Conservation (phyloP, 129 eudicot genomes). For the Heracleum sosnowskyi region DNA sequence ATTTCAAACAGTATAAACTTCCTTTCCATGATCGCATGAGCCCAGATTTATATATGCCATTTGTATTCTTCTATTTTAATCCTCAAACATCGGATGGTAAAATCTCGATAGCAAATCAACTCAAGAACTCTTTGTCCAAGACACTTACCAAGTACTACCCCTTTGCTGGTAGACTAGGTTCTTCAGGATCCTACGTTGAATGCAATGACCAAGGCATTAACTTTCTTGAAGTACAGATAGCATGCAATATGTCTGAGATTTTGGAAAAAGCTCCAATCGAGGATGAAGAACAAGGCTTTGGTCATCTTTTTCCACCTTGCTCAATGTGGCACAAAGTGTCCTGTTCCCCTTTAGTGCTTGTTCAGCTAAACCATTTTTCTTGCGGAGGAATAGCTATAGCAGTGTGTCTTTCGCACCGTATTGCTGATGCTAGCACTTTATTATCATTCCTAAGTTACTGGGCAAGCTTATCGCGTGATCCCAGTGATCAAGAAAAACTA, state of each 20-base stretch:
- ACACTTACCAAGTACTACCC: constrained; percentile 19
- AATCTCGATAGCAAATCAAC: neutral
- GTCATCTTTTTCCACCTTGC: constrained; percentile 11
- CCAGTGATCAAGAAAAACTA: neutral
- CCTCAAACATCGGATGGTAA: neutral
- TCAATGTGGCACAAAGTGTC: constrained; percentile 4
- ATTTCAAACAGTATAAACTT: constrained; percentile 16
- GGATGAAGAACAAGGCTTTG: constrained; percentile 6
- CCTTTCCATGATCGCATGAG: too few species aligned
- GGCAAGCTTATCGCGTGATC: neutral
- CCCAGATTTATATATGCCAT: neutral
- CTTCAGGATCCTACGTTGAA: constrained; percentile 9
- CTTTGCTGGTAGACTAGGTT: constrained; percentile 16
- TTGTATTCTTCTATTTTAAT: too few species aligned
- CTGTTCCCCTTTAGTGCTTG: neutral
- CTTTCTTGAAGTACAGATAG: constrained; percentile 17
- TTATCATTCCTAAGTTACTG: neutral
- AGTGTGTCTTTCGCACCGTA: neutral
- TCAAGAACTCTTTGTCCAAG: neutral
- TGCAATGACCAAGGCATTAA: constrained; percentile 20
- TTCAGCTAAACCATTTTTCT: neutral
- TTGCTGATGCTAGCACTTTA: neutral
- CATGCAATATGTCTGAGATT: neutral
- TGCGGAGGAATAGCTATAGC: constrained; percentile 5
- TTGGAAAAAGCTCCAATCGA: neutral